Evolutionary conservation across 257 asterid species (phyloP).

Genomic region (Scutellaria barbata): DNA sequence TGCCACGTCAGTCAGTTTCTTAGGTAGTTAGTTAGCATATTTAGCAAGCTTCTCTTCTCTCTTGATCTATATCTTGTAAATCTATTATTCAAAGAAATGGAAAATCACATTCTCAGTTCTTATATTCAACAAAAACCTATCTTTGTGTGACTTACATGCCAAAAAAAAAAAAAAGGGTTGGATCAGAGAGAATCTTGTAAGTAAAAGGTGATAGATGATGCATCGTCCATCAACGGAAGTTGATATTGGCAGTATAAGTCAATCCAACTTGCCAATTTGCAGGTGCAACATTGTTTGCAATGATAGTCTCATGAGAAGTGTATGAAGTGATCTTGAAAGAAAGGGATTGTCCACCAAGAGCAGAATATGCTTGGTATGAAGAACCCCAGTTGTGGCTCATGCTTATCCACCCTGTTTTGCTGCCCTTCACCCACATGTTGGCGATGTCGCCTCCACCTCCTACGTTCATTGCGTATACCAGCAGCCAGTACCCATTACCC

Average conservation of each 20-base stretch:
- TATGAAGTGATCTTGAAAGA: conserved; percentile 68
- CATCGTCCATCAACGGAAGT: conserved; percentile 54
- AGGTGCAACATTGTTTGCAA: conserved; percentile 63
- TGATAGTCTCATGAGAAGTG: conserved; percentile 54
- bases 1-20: too few relatives aligned
- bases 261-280: conserved; percentile 63
- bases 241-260: conserved; percentile 51
- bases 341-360: conserved; percentile 69
- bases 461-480: conserved; percentile 74
- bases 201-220: too few relatives aligned
- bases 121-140: background rate
- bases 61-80: too few relatives aligned
- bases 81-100: too few relatives aligned
- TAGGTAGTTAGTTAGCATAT: too few relatives aligned
- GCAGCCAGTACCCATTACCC: conserved; percentile 78
- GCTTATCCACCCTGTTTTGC: conserved; percentile 64
- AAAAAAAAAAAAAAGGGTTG: background rate
- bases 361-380: conserved; percentile 70
- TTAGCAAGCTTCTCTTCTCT: too few relatives aligned
- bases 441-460: conserved; percentile 69
- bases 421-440: conserved; percentile 72
- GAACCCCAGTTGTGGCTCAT: conserved; percentile 97
- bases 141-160: background rate
- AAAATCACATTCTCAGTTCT: too few relatives aligned
- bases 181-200: too few relatives aligned